Evolutionary conservation across 352 stramenopile genomes (phyloP).

Genomic region (Pythium utonaiense): DNA sequence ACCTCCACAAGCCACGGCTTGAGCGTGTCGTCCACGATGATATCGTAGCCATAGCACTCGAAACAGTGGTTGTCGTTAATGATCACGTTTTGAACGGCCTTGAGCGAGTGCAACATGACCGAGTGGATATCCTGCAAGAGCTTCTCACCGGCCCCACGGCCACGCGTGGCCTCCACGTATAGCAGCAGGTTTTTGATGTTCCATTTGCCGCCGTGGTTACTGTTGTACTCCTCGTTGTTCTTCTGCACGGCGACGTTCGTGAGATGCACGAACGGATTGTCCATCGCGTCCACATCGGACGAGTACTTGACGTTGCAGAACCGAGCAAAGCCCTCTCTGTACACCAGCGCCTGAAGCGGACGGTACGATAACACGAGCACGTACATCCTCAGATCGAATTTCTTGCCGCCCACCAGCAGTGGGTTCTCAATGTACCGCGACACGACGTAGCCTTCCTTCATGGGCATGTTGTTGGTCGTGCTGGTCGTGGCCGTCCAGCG

Average conservation of each 20-base stretch:
- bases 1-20: slow-evolving; percentile 93
- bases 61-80: slow-evolving; percentile 94
- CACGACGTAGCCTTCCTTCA: slow-evolving; percentile 87
- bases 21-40: slow-evolving; percentile 90
- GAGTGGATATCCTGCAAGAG: slow-evolving; percentile 61
- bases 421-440: slow-evolving; percentile 90
- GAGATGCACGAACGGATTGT: slow-evolving; percentile 89
- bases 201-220: slow-evolving; percentile 89
- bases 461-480: slow-evolving; percentile 27
- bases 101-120: slow-evolving; percentile 86
- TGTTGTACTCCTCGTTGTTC: slow-evolving; percentile 90
- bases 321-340: slow-evolving; percentile 88
- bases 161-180: slow-evolving; percentile 75
- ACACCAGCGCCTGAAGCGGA: slow-evolving; percentile 75
- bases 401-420: slow-evolving; percentile 89
- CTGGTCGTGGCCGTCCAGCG: slow-evolving; percentile 43
- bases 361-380: slow-evolving; percentile 89
- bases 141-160: slow-evolving; percentile 48
- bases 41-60: slow-evolving; percentile 94
- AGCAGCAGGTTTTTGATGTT: slow-evolving; percentile 84
- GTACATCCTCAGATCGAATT: slow-evolving; percentile 93
- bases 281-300: slow-evolving; percentile 78
- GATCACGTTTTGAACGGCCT: slow-evolving; percentile 89
- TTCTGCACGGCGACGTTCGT: slow-evolving; percentile 91
- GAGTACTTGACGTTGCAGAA: slow-evolving; percentile 93